Evolutionary conservation across 2,329 filamentous ascomycete species (phyloP), one percentile per base, ranked within the genome.

Genomic region (Thyridium curvatum): DNA sequence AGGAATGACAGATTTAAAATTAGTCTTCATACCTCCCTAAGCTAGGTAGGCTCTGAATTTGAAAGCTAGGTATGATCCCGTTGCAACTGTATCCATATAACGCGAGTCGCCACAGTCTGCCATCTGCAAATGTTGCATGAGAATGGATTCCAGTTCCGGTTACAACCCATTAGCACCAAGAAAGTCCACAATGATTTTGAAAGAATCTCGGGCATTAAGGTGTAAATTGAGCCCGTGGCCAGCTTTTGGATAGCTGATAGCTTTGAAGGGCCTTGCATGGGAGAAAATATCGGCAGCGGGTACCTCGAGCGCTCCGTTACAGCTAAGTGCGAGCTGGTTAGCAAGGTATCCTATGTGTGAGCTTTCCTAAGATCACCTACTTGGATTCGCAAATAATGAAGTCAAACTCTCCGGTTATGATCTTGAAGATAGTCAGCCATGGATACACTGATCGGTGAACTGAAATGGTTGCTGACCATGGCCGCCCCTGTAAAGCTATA

Each of bases 401-500:
- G 35, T 54, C 51, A 31, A 42, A 49, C 30, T 52, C 37, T 8
- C 48, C 49, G 18, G 40, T 41, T 15, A 53, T 46, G 26, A 50
- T 34, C 48, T 50, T 29, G 26, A 18, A 9, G n/a, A 29, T 12
- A 8, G 12, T 10, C 13, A 26, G 21, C 6, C 16, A 4, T 17
- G 18, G n/a, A n/a, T n/a, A 36, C 18, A 36, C 8, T 14, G 10
- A 13, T 8, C 6, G 6, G 21, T 10, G 17, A 29, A 15, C 18
- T 16, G 14, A 18, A 35, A 18, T 33, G n/a, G 30, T 13, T 6
- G 35, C 40, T 32, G 21, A 44, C 44, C 38, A 48, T 30, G 10
- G 38, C 38, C 5, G 36, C 32, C 2, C 42, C 42, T 12, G 8
- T 39, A 32, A 39, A 45, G n/a, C 8, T 17, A 26, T 26, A 3